phyloP scores from a whole-genome alignment of 345 rosid species.

The Erodium maritimum region DNA sequence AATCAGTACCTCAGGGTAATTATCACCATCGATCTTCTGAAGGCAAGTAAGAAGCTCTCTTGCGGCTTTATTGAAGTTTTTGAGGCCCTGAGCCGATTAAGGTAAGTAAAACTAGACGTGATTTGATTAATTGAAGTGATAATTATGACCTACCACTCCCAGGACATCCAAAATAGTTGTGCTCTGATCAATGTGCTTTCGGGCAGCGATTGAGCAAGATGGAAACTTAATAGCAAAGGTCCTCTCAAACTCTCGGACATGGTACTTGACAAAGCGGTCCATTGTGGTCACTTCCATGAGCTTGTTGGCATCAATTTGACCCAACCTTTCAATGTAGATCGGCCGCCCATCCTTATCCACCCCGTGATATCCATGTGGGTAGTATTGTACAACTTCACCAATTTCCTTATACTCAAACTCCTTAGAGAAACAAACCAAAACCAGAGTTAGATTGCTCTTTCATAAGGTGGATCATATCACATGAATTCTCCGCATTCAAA shows the following conservation, averaged over 20 bases:
- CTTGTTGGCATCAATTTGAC: slow-evolving; percentile 73
- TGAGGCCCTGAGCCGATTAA: slow-evolving; percentile 50
- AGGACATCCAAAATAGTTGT: slow-evolving; percentile 86
- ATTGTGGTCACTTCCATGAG: slow-evolving; percentile 69
- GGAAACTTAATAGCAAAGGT: slow-evolving; percentile 66
- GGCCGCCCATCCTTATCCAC: slow-evolving; percentile 85
- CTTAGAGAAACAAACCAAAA: slow-evolving; percentile 14
- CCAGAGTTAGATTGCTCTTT: neutral
- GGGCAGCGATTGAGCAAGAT: slow-evolving; percentile 64
- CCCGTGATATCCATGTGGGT: slow-evolving; percentile 95
- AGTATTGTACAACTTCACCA: slow-evolving; percentile 56
- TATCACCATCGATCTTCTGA: slow-evolving; percentile 72
- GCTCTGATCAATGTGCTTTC: slow-evolving; percentile 74
- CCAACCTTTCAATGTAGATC: slow-evolving; percentile 66
- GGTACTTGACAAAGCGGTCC: slow-evolving; percentile 75
- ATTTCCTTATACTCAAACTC: slow-evolving; percentile 72
- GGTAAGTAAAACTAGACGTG: slow-evolving; percentile 5
- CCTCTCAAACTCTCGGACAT: slow-evolving; percentile 77
- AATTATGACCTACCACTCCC: slow-evolving; percentile 63
- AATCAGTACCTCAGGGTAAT: slow-evolving; percentile 70
- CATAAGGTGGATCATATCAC: too few relatives aligned
- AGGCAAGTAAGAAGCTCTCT: slow-evolving; percentile 63
- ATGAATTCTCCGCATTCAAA: too few relatives aligned
- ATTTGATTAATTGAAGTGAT: slow-evolving; percentile 1
- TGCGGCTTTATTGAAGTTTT: slow-evolving; percentile 69